Evolutionary conservation across 108 stramenopile genomes (phyloP).

Genomic region (Nannochloropsis oceanica): DNA sequence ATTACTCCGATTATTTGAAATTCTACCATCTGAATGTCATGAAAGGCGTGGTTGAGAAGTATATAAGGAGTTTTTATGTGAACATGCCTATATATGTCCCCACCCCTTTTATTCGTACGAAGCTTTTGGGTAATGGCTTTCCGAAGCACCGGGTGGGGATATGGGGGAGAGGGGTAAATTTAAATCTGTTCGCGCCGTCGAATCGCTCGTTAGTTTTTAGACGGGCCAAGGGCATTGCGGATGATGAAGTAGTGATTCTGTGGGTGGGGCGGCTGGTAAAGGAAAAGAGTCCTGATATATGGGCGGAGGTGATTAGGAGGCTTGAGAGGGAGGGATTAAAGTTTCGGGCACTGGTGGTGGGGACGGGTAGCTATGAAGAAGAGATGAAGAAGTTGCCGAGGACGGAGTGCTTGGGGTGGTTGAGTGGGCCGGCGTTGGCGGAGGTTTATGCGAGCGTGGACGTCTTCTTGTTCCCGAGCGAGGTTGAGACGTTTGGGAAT

Average conservation of each 20-base stretch:
- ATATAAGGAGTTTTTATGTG: conserved; percentile 46
- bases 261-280: conserved; percentile 54
- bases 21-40: conserved; percentile 40
- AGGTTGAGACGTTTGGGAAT: conserved; percentile 55
- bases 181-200: conserved; percentile 40
- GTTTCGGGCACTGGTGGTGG: conserved; percentile 46
- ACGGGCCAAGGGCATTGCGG: conserved; percentile 30
- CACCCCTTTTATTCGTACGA: conserved; percentile 42
- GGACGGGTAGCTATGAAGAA: conserved; percentile 42
- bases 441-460: conserved; percentile 50
- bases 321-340: conserved; percentile 23
- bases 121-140: conserved; percentile 36
- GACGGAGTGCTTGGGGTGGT: conserved; percentile 43
- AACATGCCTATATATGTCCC: conserved; percentile 47
- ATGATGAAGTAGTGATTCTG: conserved; percentile 42
- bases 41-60: conserved; percentile 37
- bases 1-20: conserved; percentile 50
- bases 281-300: conserved; percentile 52
- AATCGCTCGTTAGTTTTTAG: conserved; percentile 38
- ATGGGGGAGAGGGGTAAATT: conserved; percentile 55
- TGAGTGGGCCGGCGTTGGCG: conserved; percentile 41
- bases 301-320: conserved; percentile 31
- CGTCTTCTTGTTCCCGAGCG: conserved; percentile 51
- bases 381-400: conserved; percentile 34
- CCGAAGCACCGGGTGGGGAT: conserved; percentile 35